These are phyloP conservation scores for Passalora sequoiae DNA, from an alignment of 2,329 filamentous ascomycete genomes.

Conservation along the genomic window DNA sequence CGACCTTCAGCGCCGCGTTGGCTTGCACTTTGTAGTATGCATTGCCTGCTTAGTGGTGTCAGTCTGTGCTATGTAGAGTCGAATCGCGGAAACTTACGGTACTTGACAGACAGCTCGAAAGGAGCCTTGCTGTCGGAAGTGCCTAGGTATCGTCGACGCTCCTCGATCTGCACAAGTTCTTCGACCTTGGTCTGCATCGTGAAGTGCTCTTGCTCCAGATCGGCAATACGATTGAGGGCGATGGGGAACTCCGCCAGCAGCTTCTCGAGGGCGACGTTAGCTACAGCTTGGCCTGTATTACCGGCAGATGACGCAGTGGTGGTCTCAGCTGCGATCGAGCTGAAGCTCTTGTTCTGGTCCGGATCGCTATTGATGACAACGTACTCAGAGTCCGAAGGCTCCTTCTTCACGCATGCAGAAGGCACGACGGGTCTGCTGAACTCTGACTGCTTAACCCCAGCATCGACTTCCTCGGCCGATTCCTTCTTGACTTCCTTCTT, in stretches of 20 bases:
- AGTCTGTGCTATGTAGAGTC: neutral
- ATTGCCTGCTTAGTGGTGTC: neutral
- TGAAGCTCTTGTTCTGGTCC: neutral
- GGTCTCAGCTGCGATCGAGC: neutral
- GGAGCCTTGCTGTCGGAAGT: neutral
- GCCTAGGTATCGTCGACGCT: neutral
- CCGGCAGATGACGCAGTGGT: neutral
- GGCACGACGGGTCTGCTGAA: neutral
- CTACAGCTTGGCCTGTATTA: neutral
- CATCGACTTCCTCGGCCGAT: neutral
- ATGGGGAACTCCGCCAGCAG: neutral
- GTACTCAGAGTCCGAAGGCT: neutral
- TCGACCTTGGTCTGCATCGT: neutral
- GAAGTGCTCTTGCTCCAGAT: neutral
- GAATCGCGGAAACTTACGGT: neutral
- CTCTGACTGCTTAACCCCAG: neutral
- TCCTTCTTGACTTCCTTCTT: constrained; percentile 2
- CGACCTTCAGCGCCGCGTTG: neutral
- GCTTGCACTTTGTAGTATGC: neutral
- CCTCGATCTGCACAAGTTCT: neutral
- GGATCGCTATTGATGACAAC: neutral
- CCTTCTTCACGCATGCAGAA: neutral
- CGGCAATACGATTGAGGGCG: neutral
- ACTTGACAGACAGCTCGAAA: constrained; percentile 2
- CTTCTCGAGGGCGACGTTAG: neutral